Percentiles rank a stretch among this genome's conserved stretches.
phyloP scores from a whole-genome alignment of 345 rosid genomes.

The Lumnitzera racemosa region DNA sequence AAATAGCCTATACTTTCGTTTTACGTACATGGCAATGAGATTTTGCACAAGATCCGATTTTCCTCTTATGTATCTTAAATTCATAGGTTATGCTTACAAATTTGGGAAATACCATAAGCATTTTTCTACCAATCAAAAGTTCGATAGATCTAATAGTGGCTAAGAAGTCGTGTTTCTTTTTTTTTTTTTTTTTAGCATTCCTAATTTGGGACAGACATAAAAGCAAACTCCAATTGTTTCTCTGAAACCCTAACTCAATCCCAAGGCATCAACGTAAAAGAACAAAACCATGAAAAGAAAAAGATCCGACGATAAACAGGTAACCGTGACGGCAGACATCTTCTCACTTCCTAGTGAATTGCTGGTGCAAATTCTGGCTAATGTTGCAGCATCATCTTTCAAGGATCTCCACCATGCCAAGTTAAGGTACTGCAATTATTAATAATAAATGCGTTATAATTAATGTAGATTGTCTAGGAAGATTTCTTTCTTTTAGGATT shows the following conservation, averaged over 20 bases:
- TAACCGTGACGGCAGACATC: not conserved
- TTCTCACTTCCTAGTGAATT: slow-evolving; percentile 12
- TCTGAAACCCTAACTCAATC: not conserved
- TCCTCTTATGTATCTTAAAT: too few species aligned
- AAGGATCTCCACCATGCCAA: slow-evolving; percentile 2
- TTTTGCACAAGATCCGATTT: too few species aligned
- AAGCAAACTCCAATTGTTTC: too few species aligned
- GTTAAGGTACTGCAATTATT: slow-evolving; percentile 6
- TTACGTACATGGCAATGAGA: too few species aligned
- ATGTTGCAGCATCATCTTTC: slow-evolving; percentile 9
- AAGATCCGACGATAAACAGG: not conserved
- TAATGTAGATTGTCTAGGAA: not conserved
- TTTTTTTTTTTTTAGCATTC: too few species aligned
- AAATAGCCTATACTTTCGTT: too few species aligned
- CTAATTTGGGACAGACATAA: too few species aligned
- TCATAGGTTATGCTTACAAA: too few species aligned
- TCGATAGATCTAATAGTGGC: too few species aligned
- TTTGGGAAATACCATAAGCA: too few species aligned
- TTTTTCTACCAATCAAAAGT: too few species aligned
- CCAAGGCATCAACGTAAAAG: not conserved
- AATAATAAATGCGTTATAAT: not conserved
- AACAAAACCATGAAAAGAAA: not conserved
- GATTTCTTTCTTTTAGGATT: not conserved
- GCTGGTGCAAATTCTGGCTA: slow-evolving; percentile 8
- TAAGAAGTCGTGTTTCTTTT: too few species aligned